phyloP scores from a whole-genome alignment of 2,329 filamentous ascomycete species.

The Penicillium rolfsii region DNA sequence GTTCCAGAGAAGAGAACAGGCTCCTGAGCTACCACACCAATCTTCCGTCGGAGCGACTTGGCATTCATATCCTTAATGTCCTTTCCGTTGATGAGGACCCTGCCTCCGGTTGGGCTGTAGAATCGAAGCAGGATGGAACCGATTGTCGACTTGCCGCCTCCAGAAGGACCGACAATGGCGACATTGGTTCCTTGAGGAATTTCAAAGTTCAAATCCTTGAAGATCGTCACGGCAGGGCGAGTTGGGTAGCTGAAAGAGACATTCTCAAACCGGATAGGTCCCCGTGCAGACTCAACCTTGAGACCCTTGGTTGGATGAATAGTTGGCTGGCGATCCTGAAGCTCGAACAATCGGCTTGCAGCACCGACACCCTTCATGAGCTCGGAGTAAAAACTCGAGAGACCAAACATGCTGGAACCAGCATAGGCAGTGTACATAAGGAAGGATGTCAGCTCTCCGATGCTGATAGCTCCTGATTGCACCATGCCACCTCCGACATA shows the following conservation, averaged over 20 bases:
- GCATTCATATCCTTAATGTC: slow-evolving; percentile 87
- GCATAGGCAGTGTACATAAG: slow-evolving; percentile 96
- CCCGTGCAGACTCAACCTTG: slow-evolving; percentile 80
- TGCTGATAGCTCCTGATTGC: slow-evolving; percentile 78
- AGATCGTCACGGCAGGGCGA: slow-evolving; percentile 86
- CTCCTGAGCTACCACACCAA: slow-evolving; percentile 94
- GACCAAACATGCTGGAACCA: slow-evolving; percentile 84
- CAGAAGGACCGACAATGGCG: slow-evolving; percentile 93
- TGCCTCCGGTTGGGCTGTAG: slow-evolving; percentile 78
- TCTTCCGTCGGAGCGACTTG: slow-evolving; percentile 87
- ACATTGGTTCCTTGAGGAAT: slow-evolving; percentile 94
- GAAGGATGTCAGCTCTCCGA: slow-evolving; percentile 93
- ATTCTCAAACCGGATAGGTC: slow-evolving; percentile 83
- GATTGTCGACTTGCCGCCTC: slow-evolving; percentile 95
- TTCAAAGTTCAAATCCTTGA: slow-evolving; percentile 83
- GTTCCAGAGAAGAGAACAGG: slow-evolving; percentile 85
- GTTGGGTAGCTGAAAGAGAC: slow-evolving; percentile 93
- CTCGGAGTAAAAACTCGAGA: slow-evolving; percentile 96
- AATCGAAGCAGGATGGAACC: slow-evolving; percentile 89
- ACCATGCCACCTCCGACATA: slow-evolving; percentile 92
- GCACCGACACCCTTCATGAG: slow-evolving; percentile 99
- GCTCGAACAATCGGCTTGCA: slow-evolving; percentile 91
- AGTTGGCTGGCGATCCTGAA: slow-evolving; percentile 84
- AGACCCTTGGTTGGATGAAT: slow-evolving; percentile 84
- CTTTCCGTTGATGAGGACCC: slow-evolving; percentile 79